These are phyloP conservation scores for Malassezia obtusa DNA, from an alignment of 1,284 basidiomycete species.

Conservation along the genomic window DNA sequence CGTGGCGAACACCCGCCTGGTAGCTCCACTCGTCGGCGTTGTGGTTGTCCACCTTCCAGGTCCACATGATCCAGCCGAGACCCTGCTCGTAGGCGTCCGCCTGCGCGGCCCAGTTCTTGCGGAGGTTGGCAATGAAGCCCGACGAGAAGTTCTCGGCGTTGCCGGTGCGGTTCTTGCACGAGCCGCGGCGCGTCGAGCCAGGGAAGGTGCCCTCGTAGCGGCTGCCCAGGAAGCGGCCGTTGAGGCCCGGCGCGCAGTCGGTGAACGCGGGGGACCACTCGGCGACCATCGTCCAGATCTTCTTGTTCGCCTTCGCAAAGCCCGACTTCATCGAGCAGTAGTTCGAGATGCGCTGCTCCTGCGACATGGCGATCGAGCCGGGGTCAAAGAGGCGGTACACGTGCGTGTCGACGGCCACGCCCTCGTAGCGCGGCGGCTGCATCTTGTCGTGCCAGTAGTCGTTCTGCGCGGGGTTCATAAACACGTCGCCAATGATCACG, in stretches of 20 bases:
- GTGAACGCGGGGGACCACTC: constrained; percentile 56
- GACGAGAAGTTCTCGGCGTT: constrained; percentile 61
- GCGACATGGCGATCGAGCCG: constrained; percentile 17
- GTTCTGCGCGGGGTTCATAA: constrained; percentile 58
- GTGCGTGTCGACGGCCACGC: constrained; percentile 64
- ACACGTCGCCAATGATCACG: constrained; percentile 68
- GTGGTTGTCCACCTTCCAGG: constrained; percentile 60
- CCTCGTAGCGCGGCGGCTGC: constrained; percentile 53
- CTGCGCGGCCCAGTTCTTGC: constrained; percentile 77
- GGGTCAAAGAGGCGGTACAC: constrained; percentile 42
- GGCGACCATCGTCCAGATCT: constrained; percentile 39
- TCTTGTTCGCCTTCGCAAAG: constrained; percentile 24
- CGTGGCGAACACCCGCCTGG: constrained; percentile 39
- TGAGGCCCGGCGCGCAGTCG: constrained; percentile 75
- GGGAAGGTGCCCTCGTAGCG: constrained; percentile 66
- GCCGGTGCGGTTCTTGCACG: constrained; percentile 65
- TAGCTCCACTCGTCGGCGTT: constrained; percentile 45
- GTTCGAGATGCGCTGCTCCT: constrained; percentile 29
- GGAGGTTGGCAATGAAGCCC: constrained; percentile 71
- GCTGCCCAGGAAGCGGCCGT: constrained; percentile 57
- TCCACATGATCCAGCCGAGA: constrained; percentile 73
- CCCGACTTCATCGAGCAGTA: constrained; percentile 33
- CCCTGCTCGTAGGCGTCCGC: constrained; percentile 40
- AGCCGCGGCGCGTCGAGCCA: constrained; percentile 54
- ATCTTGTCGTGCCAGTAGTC: constrained; percentile 63